phyloP scores from a whole-genome alignment of 2,329 filamentous ascomycete species.

The Emergomyces africanus region DNA sequence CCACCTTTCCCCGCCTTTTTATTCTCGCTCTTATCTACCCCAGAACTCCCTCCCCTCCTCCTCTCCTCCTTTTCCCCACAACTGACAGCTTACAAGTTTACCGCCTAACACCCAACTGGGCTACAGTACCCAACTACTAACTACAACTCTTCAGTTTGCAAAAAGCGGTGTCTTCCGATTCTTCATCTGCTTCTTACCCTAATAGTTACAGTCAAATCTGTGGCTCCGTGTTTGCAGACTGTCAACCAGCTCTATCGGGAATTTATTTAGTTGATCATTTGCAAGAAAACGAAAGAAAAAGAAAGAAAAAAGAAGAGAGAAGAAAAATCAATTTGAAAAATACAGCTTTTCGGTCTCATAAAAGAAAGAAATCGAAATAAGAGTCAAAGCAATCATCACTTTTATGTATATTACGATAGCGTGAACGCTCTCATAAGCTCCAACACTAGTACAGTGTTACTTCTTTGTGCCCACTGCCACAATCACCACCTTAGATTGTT shows the following conservation, averaged over 20 bases:
- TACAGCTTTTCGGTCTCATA: too few relatives aligned
- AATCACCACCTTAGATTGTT: not conserved
- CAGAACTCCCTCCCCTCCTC: not conserved
- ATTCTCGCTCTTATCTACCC: not conserved
- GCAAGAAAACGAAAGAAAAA: not conserved
- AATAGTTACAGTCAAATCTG: not conserved
- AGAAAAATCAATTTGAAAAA: too few relatives aligned
- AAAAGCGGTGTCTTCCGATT: not conserved
- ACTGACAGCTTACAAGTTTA: not conserved
- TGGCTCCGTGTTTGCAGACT: not conserved
- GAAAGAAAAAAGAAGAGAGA: too few relatives aligned
- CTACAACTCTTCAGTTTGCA: not conserved
- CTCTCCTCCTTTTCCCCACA: too few relatives aligned
- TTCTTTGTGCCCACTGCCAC: not conserved
- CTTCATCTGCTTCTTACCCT: not conserved
- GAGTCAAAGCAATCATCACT: not conserved
- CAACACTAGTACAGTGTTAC: not conserved
- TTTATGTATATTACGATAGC: not conserved
- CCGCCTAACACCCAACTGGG: too few relatives aligned
- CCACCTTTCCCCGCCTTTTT: not conserved
- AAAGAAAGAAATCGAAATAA: not conserved
- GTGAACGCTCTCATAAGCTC: not conserved
- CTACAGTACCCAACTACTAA: not conserved
- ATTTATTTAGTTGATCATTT: not conserved
- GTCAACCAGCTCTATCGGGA: not conserved